phyloP scores from a whole-genome alignment of 805 yeast species.

The Helenozyma rhizophorensis region DNA sequence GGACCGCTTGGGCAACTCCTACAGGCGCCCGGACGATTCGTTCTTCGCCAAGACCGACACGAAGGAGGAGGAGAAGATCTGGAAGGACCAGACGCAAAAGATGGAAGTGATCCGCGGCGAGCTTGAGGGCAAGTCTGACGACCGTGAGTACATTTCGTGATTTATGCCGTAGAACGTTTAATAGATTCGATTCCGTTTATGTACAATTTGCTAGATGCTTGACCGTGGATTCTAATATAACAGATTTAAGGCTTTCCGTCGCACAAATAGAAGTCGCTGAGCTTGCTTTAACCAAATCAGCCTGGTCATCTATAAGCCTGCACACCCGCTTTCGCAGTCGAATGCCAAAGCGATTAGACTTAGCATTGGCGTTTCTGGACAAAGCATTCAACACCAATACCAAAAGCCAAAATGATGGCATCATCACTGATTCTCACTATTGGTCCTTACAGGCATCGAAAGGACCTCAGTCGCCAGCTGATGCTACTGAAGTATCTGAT shows the following conservation, averaged over 20 bases:
- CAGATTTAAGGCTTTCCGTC: too few relatives aligned
- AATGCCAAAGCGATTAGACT: too few relatives aligned
- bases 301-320: too few relatives aligned
- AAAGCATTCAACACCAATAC: too few relatives aligned
- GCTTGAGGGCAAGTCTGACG: slow-evolving; percentile 75
- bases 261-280: too few relatives aligned
- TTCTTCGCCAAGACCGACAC: slow-evolving; percentile 56
- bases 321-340: too few relatives aligned
- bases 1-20: slow-evolving; percentile 94
- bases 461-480: slow-evolving; percentile 60
- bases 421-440: slow-evolving; percentile 36
- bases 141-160: slow-evolving; percentile 59
- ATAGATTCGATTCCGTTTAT: not conserved
- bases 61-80: slow-evolving; percentile 55
- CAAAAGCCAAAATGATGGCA: slow-evolving; percentile 31
- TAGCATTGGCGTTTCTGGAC: too few relatives aligned
- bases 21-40: slow-evolving; percentile 87
- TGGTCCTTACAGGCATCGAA: slow-evolving; percentile 45
- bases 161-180: too few relatives aligned
- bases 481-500: slow-evolving; percentile 85
- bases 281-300: too few relatives aligned
- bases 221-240: not conserved
- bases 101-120: slow-evolving; percentile 75
- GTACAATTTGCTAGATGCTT: not conserved
- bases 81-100: slow-evolving; percentile 66